These are phyloP conservation scores for Malassezia dermatis DNA, from an alignment of 1,284 basidiomycete genomes.

Conservation along the genomic window DNA sequence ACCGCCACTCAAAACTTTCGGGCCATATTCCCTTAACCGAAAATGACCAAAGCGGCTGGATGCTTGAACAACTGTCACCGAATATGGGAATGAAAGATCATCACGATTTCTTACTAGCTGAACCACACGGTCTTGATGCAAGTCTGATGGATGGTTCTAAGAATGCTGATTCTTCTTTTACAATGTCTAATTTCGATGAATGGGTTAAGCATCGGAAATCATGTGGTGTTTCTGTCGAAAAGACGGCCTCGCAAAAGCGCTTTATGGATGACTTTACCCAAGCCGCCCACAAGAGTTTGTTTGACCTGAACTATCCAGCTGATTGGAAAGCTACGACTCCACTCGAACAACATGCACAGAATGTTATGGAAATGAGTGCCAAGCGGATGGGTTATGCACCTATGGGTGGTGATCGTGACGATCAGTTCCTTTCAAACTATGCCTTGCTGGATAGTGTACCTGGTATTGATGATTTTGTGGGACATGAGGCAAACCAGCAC, in stretches of 20 bases:
- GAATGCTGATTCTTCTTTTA: not conserved
- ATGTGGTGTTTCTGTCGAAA: not conserved
- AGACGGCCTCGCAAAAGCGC: constrained; percentile 8
- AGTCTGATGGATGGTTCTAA: not conserved
- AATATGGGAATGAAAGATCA: not conserved
- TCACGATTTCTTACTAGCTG: not conserved
- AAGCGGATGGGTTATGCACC: constrained; percentile 13
- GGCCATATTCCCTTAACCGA: constrained; percentile 25
- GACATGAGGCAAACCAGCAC: constrained; percentile 42
- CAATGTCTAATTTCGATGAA: not conserved
- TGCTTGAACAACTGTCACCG: constrained; percentile 5
- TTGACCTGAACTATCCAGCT: constrained; percentile 20
- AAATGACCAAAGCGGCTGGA: not conserved
- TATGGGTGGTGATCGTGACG: constrained; percentile 32
- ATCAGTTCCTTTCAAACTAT: constrained; percentile 23
- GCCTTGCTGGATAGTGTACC: constrained; percentile 40
- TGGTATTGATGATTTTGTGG: constrained; percentile 42
- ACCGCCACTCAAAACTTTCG: constrained; percentile 24
- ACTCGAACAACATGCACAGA: constrained; percentile 13
- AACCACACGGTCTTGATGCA: not conserved
- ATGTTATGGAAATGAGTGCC: constrained; percentile 9
- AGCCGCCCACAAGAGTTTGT: constrained; percentile 36
- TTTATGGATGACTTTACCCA: constrained; percentile 34
- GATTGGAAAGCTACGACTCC: constrained; percentile 5
- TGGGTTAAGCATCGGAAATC: not conserved